phyloP scores from a whole-genome alignment of 2,329 filamentous ascomycete species.

The Zymoseptoria ardabiliae region DNA sequence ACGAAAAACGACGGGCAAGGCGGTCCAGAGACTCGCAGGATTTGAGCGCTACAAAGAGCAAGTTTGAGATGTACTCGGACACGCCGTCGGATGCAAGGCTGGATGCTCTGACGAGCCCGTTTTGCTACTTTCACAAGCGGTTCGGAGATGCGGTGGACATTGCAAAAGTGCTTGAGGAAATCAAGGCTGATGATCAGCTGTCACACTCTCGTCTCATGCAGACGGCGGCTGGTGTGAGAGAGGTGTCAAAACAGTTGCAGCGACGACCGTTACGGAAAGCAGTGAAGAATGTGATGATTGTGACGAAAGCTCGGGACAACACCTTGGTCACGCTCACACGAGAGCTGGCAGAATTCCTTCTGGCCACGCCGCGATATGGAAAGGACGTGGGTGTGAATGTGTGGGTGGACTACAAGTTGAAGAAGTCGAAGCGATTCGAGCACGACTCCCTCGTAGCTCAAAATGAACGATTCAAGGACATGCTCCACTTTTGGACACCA shows the following conservation, averaged over 20 bases:
- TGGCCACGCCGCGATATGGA: constrained; percentile 82
- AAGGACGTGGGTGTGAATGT: constrained; percentile 89
- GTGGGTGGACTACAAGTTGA: constrained; percentile 94
- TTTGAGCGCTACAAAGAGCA: constrained; percentile 19
- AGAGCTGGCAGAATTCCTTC: constrained; percentile 80
- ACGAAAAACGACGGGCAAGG: constrained; percentile 18
- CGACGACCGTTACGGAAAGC: constrained; percentile 85
- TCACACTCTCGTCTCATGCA: constrained; percentile 91
- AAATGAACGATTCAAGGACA: constrained; percentile 68
- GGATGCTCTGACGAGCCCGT: constrained; percentile 70
- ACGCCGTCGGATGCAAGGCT: constrained; percentile 39
- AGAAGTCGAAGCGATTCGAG: constrained; percentile 80
- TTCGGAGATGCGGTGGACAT: constrained; percentile 96
- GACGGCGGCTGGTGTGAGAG: constrained; percentile 87
- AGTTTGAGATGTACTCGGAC: constrained; percentile 23
- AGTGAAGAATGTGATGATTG: constrained; percentile 93
- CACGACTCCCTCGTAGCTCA: constrained; percentile 63
- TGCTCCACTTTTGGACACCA: constrained; percentile 93
- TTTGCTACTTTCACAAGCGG: constrained; percentile 91
- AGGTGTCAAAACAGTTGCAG: constrained; percentile 92
- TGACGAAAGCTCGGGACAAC: constrained; percentile 96
- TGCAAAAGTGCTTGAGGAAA: constrained; percentile 89
- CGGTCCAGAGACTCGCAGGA: constrained; percentile 23
- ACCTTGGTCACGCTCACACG: constrained; percentile 81
- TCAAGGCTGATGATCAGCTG: constrained; percentile 78